Base-by-base conservation (phyloP, 345 rosid species). In the Turritis glabra region DNA sequence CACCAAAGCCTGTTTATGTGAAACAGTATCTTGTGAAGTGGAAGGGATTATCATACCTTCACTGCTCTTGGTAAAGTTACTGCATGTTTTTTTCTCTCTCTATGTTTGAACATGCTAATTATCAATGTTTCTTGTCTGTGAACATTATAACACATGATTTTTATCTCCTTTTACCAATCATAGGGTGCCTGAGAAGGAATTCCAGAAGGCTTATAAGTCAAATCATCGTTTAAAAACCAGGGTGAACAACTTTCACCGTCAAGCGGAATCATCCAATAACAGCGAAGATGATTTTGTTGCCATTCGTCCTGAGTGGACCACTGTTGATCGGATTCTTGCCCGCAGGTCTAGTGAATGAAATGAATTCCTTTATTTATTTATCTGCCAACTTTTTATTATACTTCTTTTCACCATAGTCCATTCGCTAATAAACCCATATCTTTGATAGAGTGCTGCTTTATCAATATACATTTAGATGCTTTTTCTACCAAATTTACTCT, bases 21-120 rank as follows among this genome's bases (percentile, higher is more conserved):
- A 96, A 92, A 75, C 99, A 96, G 70, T 96, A 96, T 87, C 98
- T 92, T 73, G 95, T 96, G 33, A 96, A 96, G 81, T 96, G 99
- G 99, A 96, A 96, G 78, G 98, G 98, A 22, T 80, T 92, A 66
- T 96, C 98, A 64, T 96, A 89, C 85, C 93, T 96, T 54, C 99
- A 96, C 67, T 96, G 98, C 79, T 85, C 89, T 80, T 90, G 99
- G 99, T 96, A 87, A n/a, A n/a, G 68, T 74, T 73, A 60, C 71
- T 65, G 22, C 33, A 2, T 64, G 18, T 9, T 11, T 27, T 30
- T 70, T 18, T 50, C 50, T 25, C 10, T 14, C 37, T 44, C 33
- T 64, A 8, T 69, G 19, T 63, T 37, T 75, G 41, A 29, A 48
- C 53, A 41, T 14, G 60, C 64, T 51, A 11, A 13, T 70, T 62